Conservation (phyloP, 2,329 filamentous ascomycete genomes). For the Alternaria infectoria region DNA sequence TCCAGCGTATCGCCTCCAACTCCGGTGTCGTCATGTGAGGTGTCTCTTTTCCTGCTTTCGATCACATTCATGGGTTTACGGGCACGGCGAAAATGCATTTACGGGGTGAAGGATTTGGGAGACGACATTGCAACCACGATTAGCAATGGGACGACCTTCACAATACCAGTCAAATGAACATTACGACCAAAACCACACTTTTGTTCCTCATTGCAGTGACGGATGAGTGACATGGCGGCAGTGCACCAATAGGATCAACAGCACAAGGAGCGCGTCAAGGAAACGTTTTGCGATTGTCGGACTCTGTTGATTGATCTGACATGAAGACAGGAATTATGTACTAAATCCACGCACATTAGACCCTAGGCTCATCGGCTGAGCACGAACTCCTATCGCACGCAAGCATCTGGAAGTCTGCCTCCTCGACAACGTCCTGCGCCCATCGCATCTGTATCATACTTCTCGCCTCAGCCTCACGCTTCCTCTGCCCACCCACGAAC, state of each 20-base stretch:
- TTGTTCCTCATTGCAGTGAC: background rate
- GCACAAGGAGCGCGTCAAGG: background rate
- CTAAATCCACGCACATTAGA: background rate
- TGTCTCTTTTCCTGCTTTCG: conserved; percentile 48
- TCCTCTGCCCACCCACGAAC: conserved; percentile 42
- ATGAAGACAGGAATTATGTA: conserved; percentile 3
- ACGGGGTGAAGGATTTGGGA: conserved; percentile 44
- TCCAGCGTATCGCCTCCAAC: conserved; percentile 97
- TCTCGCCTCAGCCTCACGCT: conserved; percentile 27
- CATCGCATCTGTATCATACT: conserved; percentile 40
- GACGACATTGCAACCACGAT: conserved; percentile 42
- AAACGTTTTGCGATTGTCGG: background rate
- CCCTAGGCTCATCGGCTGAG: conserved; percentile 6
- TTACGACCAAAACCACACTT: conserved; percentile 31
- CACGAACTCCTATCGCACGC: conserved; percentile 36
- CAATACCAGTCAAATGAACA: conserved; percentile 43
- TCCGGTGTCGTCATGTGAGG: conserved; percentile 99
- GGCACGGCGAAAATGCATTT: conserved; percentile 51
- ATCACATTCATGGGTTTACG: conserved; percentile 48
- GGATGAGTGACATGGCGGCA: background rate
- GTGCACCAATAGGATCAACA: background rate
- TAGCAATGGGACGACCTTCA: conserved; percentile 47
- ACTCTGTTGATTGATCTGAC: background rate
- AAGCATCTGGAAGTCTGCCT: conserved; percentile 25
- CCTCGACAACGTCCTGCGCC: conserved; percentile 32